Conservation (phyloP, 495 filamentous ascomycete species). For the Aspergillus leporis region DNA sequence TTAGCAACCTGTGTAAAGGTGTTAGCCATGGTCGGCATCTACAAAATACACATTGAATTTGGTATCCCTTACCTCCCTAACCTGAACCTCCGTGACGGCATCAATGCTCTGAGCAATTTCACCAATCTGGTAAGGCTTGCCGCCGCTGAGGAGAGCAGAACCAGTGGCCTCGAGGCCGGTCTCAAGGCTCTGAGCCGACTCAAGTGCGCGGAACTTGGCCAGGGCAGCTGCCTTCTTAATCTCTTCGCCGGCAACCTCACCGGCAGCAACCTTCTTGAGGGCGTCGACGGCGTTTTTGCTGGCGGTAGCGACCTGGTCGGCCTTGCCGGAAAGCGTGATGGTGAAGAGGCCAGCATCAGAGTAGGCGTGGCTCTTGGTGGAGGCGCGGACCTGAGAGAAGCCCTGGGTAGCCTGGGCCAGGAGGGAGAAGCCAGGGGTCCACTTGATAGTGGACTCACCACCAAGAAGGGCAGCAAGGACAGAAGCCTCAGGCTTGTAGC, state of each 20-base stretch:
- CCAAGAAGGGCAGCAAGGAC: conserved; percentile 90
- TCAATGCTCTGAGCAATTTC: conserved; percentile 79
- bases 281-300: conserved; percentile 66
- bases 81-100: conserved; percentile 75
- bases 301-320: conserved; percentile 65
- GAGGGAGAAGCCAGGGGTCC: conserved; percentile 89
- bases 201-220: conserved; percentile 91
- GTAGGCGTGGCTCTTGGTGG: conserved; percentile 78
- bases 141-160: conserved; percentile 73
- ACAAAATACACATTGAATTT: conserved; percentile 2
- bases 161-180: conserved; percentile 71
- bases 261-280: conserved; percentile 75
- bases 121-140: conserved; percentile 83
- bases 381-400: conserved; percentile 63
- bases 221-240: conserved; percentile 87
- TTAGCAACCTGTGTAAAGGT: conserved; percentile 66
- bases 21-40: conserved; percentile 19
- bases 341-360: conserved; percentile 91
- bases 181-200: conserved; percentile 71
- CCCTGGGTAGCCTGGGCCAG: conserved; percentile 73
- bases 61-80: conserved; percentile 74
- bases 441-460: conserved; percentile 89
- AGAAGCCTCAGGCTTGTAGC: conserved; percentile 84
- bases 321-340: conserved; percentile 73
- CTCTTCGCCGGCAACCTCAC: conserved; percentile 75